Percentiles rank a stretch among this genome's conserved stretches.
Conservation (phyloP, 345 rosid genomes). For the Eucalyptus fibrosa region DNA sequence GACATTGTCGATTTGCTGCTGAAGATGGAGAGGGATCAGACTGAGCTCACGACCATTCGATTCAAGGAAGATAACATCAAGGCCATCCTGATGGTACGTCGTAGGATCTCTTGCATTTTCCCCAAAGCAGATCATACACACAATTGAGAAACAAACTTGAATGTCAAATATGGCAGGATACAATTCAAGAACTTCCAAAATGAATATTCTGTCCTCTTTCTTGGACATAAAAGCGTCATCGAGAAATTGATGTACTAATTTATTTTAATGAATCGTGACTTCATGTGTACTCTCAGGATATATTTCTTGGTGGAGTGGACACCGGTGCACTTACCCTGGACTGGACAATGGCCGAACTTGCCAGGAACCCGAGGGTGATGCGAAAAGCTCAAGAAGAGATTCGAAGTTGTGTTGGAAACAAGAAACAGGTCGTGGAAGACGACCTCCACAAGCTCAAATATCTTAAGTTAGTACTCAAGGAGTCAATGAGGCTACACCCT, state of each 20-base stretch:
- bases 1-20: constrained; percentile 11
- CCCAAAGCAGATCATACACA: not conserved
- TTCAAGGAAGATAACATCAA: not conserved
- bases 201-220: not conserved
- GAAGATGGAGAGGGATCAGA: not conserved
- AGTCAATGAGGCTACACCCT: constrained; percentile 39
- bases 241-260: not conserved
- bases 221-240: not conserved
- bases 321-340: constrained; percentile 1
- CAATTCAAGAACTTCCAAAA: not conserved
- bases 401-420: constrained; percentile 6
- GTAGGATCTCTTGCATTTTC: not conserved
- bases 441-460: constrained; percentile 17
- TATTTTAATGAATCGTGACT: not conserved
- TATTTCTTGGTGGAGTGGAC: constrained; percentile 21
- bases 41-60: not conserved
- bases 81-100: not conserved
- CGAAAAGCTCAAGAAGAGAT: constrained; percentile 28
- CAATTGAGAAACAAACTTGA: not conserved
- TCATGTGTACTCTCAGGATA: constrained; percentile 4
- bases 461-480: constrained; percentile 33
- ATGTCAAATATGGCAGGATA: not conserved
- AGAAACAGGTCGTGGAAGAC: constrained; percentile 12
- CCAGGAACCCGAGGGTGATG: constrained; percentile 21
- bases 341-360: constrained; percentile 41